These are phyloP conservation scores for Aspergillus costaricaensis DNA, from an alignment of 2,329 filamentous ascomycete species.

Conservation along the genomic window DNA sequence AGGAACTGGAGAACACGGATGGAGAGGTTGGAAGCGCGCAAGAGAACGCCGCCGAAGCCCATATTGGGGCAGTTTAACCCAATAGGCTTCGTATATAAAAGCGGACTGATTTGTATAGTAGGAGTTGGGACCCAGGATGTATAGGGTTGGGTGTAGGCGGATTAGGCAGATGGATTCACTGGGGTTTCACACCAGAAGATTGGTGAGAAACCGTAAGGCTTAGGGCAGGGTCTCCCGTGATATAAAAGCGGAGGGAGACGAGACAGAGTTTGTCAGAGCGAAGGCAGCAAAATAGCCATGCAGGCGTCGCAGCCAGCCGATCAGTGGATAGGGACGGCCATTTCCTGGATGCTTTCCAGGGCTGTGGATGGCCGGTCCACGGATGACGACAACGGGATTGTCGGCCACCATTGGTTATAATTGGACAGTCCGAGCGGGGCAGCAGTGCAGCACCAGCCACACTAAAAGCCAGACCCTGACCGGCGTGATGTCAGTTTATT, in stretches of 20 bases:
- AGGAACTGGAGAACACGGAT: slow-evolving; percentile 74
- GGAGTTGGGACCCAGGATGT: too few species aligned
- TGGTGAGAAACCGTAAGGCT: neutral
- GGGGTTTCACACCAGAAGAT: neutral
- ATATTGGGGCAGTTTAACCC: slow-evolving; percentile 45
- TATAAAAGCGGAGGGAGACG: slow-evolving; percentile 9
- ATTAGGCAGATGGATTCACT: neutral
- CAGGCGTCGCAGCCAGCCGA: slow-evolving; percentile 19
- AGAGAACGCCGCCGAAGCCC: slow-evolving; percentile 61
- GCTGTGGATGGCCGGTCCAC: slow-evolving; percentile 19
- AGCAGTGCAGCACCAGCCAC: neutral
- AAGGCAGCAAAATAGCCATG: slow-evolving; percentile 28
- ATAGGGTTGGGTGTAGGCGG: neutral
- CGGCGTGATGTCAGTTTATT: neutral
- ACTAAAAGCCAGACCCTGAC: neutral
- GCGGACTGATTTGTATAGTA: neutral
- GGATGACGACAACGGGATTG: slow-evolving; percentile 15
- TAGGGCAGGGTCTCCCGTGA: neutral
- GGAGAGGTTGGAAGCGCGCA: slow-evolving; percentile 70
- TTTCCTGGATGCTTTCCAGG: slow-evolving; percentile 8
- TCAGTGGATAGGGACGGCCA: slow-evolving; percentile 21
- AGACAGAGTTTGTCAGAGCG: slow-evolving; percentile 13
- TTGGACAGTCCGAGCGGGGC: slow-evolving; percentile 7
- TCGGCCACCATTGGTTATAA: neutral
- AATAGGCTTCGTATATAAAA: neutral